Conservation (phyloP, 139 green algal genomes). For the Closterium sp. region DNA sequence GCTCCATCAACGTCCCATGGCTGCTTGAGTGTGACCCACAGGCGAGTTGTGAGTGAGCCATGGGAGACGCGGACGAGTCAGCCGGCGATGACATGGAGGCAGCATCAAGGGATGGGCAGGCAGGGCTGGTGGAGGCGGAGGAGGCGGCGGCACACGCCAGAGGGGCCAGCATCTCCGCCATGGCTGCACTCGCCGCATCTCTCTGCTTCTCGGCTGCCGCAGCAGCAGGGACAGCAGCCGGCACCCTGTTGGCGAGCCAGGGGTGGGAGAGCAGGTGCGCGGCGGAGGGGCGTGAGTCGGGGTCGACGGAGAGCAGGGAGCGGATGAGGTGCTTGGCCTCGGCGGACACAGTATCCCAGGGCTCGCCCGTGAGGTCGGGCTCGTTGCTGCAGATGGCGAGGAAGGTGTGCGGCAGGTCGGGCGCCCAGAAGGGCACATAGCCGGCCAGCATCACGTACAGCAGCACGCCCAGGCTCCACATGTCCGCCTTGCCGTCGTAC, state of each 20-base stretch:
- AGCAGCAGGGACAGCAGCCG: background rate
- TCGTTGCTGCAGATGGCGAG: slow-evolving; percentile 29
- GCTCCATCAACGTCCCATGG: background rate
- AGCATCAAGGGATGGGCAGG: background rate
- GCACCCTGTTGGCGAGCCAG: slow-evolving; percentile 66
- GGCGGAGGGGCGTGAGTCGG: slow-evolving; percentile 36
- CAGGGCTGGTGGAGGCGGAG: background rate
- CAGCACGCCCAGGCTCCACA: slow-evolving; percentile 71
- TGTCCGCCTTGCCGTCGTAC: slow-evolving; percentile 58
- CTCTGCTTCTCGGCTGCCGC: background rate
- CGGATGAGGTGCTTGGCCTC: slow-evolving; percentile 46
- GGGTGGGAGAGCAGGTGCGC: slow-evolving; percentile 63
- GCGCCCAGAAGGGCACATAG: slow-evolving; percentile 47
- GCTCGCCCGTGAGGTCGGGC: slow-evolving; percentile 18
- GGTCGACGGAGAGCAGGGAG: slow-evolving; percentile 43
- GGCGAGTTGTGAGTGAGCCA: background rate
- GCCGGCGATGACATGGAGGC: background rate
- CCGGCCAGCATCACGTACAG: slow-evolving; percentile 65
- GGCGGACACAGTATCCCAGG: slow-evolving; percentile 39
- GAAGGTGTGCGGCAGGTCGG: slow-evolving; percentile 53
- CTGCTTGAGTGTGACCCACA: too few relatives aligned
- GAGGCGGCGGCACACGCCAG: background rate
- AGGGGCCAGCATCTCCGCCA: background rate
- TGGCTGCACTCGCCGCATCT: background rate
- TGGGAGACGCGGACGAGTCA: background rate